phyloP scores from a whole-genome alignment of 1,284 basidiomycete species.

The Tilletia caries region DNA sequence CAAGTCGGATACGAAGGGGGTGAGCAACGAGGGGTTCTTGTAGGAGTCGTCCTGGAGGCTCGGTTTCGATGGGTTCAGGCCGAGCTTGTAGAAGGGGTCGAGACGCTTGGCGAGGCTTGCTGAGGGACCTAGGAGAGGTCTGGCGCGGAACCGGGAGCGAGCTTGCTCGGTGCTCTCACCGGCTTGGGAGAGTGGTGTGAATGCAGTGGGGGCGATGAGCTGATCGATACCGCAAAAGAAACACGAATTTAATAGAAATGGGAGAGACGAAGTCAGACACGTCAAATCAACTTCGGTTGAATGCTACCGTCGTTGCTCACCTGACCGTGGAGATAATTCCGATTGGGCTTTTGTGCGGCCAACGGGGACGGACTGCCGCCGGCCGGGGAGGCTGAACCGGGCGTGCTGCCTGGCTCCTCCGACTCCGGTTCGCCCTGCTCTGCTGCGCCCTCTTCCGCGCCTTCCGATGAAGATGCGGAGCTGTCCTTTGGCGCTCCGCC shows the following conservation, averaged over 20 bases:
- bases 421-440: neutral
- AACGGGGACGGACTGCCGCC: too few species aligned
- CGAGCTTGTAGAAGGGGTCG: slow-evolving; percentile 61
- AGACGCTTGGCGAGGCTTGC: slow-evolving; percentile 1
- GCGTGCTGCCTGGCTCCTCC: too few species aligned
- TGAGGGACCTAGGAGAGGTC: slow-evolving; percentile 26
- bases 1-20: slow-evolving; percentile 72
- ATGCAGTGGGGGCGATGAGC: neutral
- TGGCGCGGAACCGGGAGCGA: slow-evolving; percentile 22
- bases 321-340: neutral
- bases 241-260: too few species aligned
- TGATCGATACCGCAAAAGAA: neutral
- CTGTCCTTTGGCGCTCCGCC: too few species aligned
- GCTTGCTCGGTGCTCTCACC: neutral
- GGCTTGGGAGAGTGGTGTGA: slow-evolving; percentile 1
- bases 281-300: too few species aligned
- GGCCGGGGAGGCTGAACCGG: too few species aligned
- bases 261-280: too few species aligned
- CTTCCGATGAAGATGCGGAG: neutral
- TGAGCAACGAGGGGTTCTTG: slow-evolving; percentile 68
- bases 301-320: too few species aligned
- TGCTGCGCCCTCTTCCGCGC: neutral
- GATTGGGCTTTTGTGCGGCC: neutral
- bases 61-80: slow-evolving; percentile 51
- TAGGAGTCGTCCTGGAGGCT: slow-evolving; percentile 56